These are phyloP conservation scores for Pouteria campechiana DNA, from an alignment of 179 eudicot species.

Conservation along the genomic window DNA sequence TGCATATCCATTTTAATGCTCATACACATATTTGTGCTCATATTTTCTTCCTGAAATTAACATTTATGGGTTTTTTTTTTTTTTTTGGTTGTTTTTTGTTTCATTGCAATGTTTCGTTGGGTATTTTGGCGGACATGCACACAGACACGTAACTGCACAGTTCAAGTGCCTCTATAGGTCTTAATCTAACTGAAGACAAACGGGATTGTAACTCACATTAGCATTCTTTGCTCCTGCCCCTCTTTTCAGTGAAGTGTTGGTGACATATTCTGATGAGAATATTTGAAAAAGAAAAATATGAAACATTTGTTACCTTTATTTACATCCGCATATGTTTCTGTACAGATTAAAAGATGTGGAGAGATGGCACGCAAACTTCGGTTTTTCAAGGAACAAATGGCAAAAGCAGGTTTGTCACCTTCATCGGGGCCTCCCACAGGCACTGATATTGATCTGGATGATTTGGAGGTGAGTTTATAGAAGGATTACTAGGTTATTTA, in stretches of 20 bases:
- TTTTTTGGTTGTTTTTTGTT: too few species aligned
- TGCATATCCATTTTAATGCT: too few species aligned
- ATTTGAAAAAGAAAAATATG: neutral
- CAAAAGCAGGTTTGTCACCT: conserved; percentile 42
- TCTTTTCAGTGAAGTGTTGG: neutral
- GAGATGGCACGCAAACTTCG: conserved; percentile 80
- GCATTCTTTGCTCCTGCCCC: too few species aligned
- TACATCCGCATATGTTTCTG: neutral
- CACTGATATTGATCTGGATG: conserved; percentile 37
- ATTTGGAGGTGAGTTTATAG: conserved; percentile 47
- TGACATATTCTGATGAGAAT: neutral
- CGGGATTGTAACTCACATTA: too few species aligned
- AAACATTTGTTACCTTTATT: neutral
- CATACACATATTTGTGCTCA: too few species aligned
- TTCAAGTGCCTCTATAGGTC: neutral
- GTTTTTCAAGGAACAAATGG: conserved; percentile 62
- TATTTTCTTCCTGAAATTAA: too few species aligned
- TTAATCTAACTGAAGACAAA: too few species aligned
- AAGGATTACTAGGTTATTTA: neutral
- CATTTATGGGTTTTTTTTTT: too few species aligned
- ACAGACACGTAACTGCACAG: too few species aligned
- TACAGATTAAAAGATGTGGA: conserved; percentile 65
- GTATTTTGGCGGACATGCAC: too few species aligned
- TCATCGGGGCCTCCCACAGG: conserved; percentile 26
- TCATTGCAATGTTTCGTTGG: too few species aligned